These are phyloP conservation scores for Ophiocordyceps camponoti-rufipedis DNA, from an alignment of 2,329 filamentous ascomycete species.

Conservation along the genomic window DNA sequence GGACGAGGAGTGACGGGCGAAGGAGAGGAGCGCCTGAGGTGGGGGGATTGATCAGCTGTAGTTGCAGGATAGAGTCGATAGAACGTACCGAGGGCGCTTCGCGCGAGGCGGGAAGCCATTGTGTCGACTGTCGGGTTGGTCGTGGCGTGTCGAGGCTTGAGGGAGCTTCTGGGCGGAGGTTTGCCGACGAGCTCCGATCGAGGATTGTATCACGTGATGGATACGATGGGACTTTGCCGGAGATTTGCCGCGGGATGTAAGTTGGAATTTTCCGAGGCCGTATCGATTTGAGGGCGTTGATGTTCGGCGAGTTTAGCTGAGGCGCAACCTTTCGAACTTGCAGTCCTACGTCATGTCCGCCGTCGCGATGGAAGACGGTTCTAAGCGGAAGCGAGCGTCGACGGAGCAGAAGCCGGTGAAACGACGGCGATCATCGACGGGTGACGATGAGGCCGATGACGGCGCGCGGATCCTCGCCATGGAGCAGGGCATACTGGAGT, in stretches of 20 bases:
- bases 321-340: neutral
- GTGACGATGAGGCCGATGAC: constrained; percentile 23
- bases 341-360: constrained; percentile 9
- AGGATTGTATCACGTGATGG: constrained; percentile 15
- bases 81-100: constrained; percentile 68
- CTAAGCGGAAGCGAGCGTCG: constrained; percentile 34
- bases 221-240: neutral
- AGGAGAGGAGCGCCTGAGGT: constrained; percentile 69
- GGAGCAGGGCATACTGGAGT: constrained; percentile 68
- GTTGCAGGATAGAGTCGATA: too few relatives aligned
- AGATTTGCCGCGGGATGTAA: neutral
- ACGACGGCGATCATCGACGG: constrained; percentile 25
- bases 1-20: constrained; percentile 57
- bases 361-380: constrained; percentile 2
- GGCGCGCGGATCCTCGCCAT: constrained; percentile 54
- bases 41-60: constrained; percentile 5
- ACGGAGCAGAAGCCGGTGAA: constrained; percentile 28
- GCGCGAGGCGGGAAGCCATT: constrained; percentile 97
- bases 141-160: constrained; percentile 22
- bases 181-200: constrained; percentile 24
- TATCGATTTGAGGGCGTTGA: too few relatives aligned
- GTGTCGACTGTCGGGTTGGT: constrained; percentile 22
- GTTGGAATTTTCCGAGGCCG: neutral
- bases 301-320: too few relatives aligned
- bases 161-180: constrained; percentile 20